Base-by-base conservation (phyloP, 2,329 filamentous ascomycete genomes). In the Colletotrichum abscissum region DNA sequence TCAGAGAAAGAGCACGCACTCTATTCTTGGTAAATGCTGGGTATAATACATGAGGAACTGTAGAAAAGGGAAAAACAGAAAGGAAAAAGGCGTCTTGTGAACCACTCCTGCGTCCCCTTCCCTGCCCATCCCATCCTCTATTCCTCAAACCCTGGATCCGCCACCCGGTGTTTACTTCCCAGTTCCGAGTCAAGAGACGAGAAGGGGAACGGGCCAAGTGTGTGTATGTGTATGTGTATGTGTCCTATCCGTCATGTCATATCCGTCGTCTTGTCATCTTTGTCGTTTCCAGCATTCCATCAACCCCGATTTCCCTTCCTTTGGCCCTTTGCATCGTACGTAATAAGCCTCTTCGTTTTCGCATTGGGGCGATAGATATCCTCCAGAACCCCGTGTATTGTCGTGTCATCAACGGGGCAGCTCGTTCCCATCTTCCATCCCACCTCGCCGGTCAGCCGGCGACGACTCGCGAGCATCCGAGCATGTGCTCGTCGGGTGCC, bases 21-120 rank as follows among this genome's bases (percentile, higher is more conserved):
- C 67, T 70, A 66, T 73, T 70, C 60, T 70, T 70, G 70, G 46
- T 73, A 62, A 24, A 62, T 70, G 60, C 67, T 26, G 70, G 70
- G 70, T 73, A 73, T 73, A 70, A 62, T 66, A 73, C 67, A 73
- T n/a, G 60, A 28, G 35, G 56, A 66, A 70, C 16, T 66, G 62
- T 58, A 38, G 46, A 70, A 66, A 60, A 67, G 2, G 30, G 30
- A 4, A 30, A 66, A 66, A 60, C 60, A 30, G 33, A 70, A 60
- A 56, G 60, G 3, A 52, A 49, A 57, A 57, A 63, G 19, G 6
- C 8, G 30, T 19, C n/a, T 52, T 19, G 56, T 52, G 22, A 24
- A 62, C 11, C 52, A 28, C 26, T 28, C 49, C 30, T 33, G 30
- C 30, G 30, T 33, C 33, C 46, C 16, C 28, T 35, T 22, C 22